Evolutionary conservation across 1,284 basidiomycete genomes (phyloP).

Genomic region (Tylopilus sp.): DNA sequence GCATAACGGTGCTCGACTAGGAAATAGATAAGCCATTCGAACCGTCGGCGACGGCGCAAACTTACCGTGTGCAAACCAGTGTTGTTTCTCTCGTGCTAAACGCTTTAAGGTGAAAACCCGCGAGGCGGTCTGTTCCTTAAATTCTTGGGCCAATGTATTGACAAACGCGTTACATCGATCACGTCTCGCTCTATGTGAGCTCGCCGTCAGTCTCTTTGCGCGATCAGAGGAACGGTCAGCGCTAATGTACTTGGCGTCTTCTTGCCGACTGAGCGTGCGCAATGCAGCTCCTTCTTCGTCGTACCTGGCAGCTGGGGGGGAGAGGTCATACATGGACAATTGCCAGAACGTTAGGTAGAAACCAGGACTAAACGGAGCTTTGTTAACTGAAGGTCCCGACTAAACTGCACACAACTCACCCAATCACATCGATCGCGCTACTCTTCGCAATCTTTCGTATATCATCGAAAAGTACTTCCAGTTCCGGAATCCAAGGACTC

Average conservation of each 20-base stretch:
- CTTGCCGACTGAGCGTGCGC: constrained; percentile 57
- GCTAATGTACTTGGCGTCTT: constrained; percentile 55
- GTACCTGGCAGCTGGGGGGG: constrained; percentile 67
- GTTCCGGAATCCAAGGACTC: constrained; percentile 76
- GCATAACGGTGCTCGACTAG: constrained; percentile 49
- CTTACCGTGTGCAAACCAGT: constrained; percentile 85
- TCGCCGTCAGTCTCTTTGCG: constrained; percentile 51
- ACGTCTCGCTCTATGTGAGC: constrained; percentile 56
- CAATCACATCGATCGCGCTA: constrained; percentile 63
- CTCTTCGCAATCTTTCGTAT: constrained; percentile 66
- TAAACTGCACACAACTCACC: constrained; percentile 47
- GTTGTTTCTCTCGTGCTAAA: constrained; percentile 74
- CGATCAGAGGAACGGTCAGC: constrained; percentile 69
- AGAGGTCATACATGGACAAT: constrained; percentile 83
- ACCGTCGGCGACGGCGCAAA: background rate
- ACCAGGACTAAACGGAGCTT: constrained; percentile 55
- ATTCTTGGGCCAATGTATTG: constrained; percentile 59
- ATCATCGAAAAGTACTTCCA: constrained; percentile 68
- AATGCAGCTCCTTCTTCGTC: constrained; percentile 66
- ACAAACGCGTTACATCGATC: constrained; percentile 62
- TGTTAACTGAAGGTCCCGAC: constrained; percentile 5
- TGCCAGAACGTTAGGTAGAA: constrained; percentile 98
- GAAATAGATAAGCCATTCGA: constrained; percentile 11
- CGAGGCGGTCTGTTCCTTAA: constrained; percentile 73
- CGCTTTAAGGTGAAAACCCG: constrained; percentile 76